Evolutionary conservation across 148 eudicot genomes (phyloP).

Genomic region (Chenopodium berlandieri): DNA sequence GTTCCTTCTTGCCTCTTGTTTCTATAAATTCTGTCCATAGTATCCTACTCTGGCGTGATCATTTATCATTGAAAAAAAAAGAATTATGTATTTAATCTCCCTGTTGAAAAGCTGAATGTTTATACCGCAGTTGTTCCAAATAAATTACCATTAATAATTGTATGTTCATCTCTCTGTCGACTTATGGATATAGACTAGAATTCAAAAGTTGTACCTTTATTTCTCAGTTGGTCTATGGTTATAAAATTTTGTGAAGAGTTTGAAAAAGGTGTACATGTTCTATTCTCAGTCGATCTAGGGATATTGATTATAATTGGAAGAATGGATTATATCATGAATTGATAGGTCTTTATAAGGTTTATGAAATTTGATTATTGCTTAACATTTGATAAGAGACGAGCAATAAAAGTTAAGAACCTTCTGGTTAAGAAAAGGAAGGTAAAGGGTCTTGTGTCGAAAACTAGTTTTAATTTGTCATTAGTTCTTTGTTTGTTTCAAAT

Average conservation of each 20-base stretch:
- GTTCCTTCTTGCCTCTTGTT: slow-evolving; percentile 10
- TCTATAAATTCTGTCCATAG: slow-evolving; percentile 1
- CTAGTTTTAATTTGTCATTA: neutral
- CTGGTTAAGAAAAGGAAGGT: neutral
- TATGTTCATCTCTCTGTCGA: neutral
- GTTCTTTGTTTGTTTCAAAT: neutral
- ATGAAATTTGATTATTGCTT: neutral
- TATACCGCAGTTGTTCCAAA: neutral
- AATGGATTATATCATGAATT: neutral
- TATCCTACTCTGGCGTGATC: neutral
- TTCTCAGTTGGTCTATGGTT: neutral
- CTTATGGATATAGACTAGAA: neutral
- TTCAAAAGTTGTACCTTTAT: neutral
- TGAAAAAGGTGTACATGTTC: neutral
- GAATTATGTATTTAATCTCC: too few relatives aligned
- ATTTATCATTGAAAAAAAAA: too few relatives aligned
- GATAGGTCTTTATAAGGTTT: neutral
- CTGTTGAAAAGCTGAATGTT: neutral
- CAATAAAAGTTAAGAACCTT: neutral
- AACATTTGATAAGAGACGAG: neutral
- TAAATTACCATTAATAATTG: neutral
- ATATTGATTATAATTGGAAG: neutral
- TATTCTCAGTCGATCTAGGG: neutral
- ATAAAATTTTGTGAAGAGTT: neutral
- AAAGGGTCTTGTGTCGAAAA: neutral